Evolutionary conservation across 495 filamentous ascomycete species (phyloP).

Genomic region (Trichoderma asperelloides): DNA sequence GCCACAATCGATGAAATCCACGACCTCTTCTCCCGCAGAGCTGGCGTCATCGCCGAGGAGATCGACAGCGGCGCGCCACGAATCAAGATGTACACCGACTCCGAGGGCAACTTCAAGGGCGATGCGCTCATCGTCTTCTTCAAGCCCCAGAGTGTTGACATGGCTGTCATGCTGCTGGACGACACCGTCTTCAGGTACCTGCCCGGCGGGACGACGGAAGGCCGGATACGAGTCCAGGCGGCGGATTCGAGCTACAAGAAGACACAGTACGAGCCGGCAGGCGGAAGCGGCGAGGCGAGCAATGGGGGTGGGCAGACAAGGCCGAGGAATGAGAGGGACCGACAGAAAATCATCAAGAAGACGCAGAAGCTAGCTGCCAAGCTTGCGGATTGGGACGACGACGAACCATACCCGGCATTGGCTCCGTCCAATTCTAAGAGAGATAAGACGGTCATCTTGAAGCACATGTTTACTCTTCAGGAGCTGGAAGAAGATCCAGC

Average conservation of each 20-base stretch:
- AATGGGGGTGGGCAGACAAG: constrained; percentile 32
- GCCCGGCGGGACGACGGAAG: constrained; percentile 34
- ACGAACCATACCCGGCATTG: constrained; percentile 40
- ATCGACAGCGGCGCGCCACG: constrained; percentile 77
- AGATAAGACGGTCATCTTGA: constrained; percentile 78
- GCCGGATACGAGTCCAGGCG: constrained; percentile 69
- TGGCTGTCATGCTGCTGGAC: constrained; percentile 87
- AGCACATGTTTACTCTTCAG: constrained; percentile 87
- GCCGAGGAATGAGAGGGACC: constrained; percentile 45
- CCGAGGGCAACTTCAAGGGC: constrained; percentile 78
- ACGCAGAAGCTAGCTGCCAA: constrained; percentile 83
- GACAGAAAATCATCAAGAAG: constrained; percentile 79
- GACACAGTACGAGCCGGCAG: constrained; percentile 31
- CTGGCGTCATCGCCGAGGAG: constrained; percentile 88
- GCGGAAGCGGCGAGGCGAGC: constrained; percentile 16
- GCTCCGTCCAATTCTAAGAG: constrained; percentile 51
- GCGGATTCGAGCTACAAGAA: constrained; percentile 89
- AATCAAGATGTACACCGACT: constrained; percentile 87
- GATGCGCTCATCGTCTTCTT: constrained; percentile 92
- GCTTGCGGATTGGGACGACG: constrained; percentile 89
- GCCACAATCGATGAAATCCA: constrained; percentile 69
- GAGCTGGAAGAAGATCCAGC: constrained; percentile 81
- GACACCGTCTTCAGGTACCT: constrained; percentile 76
- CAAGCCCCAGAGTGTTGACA: constrained; percentile 77
- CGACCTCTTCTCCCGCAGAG: constrained; percentile 73